Percentiles rank a stretch among this genome's conserved stretches.
These are phyloP conservation scores for Blastocystis sp. DNA, from an alignment of 352 stramenopile genomes.

Conservation along the genomic window DNA sequence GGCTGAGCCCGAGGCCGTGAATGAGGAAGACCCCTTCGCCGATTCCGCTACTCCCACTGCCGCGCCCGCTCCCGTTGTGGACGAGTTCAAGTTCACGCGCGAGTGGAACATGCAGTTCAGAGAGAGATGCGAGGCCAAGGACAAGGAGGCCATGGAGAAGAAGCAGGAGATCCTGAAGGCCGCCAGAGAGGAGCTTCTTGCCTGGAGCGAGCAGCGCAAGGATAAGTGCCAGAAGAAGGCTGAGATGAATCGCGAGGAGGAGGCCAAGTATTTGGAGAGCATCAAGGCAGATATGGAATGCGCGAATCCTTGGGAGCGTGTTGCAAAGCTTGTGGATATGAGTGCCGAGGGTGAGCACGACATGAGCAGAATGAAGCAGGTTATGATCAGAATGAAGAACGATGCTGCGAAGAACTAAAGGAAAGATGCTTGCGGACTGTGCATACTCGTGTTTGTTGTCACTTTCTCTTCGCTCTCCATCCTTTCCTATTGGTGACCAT, in stretches of 20 bases:
- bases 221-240: conserved; percentile 61
- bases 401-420: conserved; percentile 69
- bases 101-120: conserved; percentile 68
- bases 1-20: conserved; percentile 1
- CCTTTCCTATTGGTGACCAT: background rate
- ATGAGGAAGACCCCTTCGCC: conserved; percentile 64
- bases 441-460: conserved; percentile 57
- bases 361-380: conserved; percentile 70
- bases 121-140: conserved; percentile 66
- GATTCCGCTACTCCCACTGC: conserved; percentile 7
- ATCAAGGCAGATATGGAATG: conserved; percentile 63
- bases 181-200: conserved; percentile 67
- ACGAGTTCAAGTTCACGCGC: conserved; percentile 69
- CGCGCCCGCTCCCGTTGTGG: conserved; percentile 16
- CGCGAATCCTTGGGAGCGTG: conserved; percentile 70
- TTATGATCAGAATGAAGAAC: conserved; percentile 71
- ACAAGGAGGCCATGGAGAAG: conserved; percentile 65
- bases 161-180: conserved; percentile 67
- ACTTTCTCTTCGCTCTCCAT: background rate
- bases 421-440: conserved; percentile 30
- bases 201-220: conserved; percentile 66
- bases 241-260: conserved; percentile 70
- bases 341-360: conserved; percentile 59
- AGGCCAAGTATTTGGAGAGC: conserved; percentile 67
- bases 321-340: conserved; percentile 70